Base-by-base conservation (phyloP, 257 asterid species). In the Anisodus acutangulus region DNA sequence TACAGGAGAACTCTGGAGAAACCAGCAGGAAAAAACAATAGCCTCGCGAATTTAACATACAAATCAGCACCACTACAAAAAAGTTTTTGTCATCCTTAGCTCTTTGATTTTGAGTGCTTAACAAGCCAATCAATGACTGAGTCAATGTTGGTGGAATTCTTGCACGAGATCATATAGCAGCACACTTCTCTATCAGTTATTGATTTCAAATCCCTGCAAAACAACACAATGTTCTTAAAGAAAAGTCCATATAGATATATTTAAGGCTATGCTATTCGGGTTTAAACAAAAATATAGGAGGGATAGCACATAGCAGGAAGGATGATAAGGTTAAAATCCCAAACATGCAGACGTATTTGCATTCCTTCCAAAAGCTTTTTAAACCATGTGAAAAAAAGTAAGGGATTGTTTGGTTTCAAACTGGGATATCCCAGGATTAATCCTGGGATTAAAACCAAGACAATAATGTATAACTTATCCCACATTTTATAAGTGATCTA, bases 141-240 rank as follows among this genome's bases (percentile, higher is more conserved):
- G 85, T 96, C 98, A 63, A 96, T 96, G 86, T 96, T 96, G 53
- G 98, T 93, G 3, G 97, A 96, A 90, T 92, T 93, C 91, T 94
- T 94, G 97, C 99, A 96, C 16, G 99, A 96, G 89, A 96, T 94
- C 98, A 96, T 94, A 84, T 87, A 94, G 95, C 99, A 94, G 93
- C 98, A 96, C 0, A 96, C 99, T 89, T 96, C 99, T 87, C 99
- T 90, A 78, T 95, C 98, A 10, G 97, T 90, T 54, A 96, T 90
- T 2, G 94, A 90, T 84, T 91, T 92, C 80, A 96, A 90, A 74
- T 79, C 99, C 99, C 99, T 96, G 92, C 90, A 88, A n/a, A 58
- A 37, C 26, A 13, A 66, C 17, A 71, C 31, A 53, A 37, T 74
- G 70, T 62, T 71, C 47, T 51, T 76, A 22, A 76, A 51, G 81